Evolutionary conservation across 2,329 filamentous ascomycete genomes (phyloP), one percentile per base, ranked within the genome.

Genomic region (Penicillium occitanis): DNA sequence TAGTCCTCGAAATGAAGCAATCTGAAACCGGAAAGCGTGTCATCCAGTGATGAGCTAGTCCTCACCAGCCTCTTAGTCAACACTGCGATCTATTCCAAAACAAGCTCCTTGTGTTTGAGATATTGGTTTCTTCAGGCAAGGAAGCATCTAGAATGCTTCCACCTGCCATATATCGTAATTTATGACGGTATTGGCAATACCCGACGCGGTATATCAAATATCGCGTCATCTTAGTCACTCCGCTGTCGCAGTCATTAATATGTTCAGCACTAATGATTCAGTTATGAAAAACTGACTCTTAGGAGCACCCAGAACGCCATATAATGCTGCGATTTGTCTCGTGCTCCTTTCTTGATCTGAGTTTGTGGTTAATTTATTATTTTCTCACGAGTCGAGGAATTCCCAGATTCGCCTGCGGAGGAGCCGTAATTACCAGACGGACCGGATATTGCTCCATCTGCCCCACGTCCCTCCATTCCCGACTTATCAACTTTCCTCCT

Each of bases 161-260:
- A 55, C 51, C 17, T 55, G 51, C 50, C 50, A 19, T 33, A 57
- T 57, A 57, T 57, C n/a, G 53, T 57, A 57, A 57, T 57, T 40
- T 57, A 57, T 25, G 53, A 14, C 30, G 5, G 53, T 57, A 57
- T 22, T 37, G 53, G 53, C 53, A 37, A 37, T 57, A 57, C 53
- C n/a, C 53, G 53, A 22, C 30, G 1, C 13, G 25, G 13, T 53
- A 33, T 40, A 35, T 37, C 30, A 55, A 35, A 55, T 13, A 37
- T 33, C 14, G 51, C 53, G 53, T 37, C 53, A 57, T 22, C 53
- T 17, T 57, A 53, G 25, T 55, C n/a, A 35, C 17, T 33, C 51
- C 4, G 17, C 17, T 35, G 50, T 55, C 28, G 22, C 17, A 35
- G 30, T 6, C 51, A 35, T 55, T 6, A 13, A 17, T 17, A 8